Evolutionary conservation across 2,329 filamentous ascomycete species (phyloP).

Genomic region (Conoideocrella luteorostrata): DNA sequence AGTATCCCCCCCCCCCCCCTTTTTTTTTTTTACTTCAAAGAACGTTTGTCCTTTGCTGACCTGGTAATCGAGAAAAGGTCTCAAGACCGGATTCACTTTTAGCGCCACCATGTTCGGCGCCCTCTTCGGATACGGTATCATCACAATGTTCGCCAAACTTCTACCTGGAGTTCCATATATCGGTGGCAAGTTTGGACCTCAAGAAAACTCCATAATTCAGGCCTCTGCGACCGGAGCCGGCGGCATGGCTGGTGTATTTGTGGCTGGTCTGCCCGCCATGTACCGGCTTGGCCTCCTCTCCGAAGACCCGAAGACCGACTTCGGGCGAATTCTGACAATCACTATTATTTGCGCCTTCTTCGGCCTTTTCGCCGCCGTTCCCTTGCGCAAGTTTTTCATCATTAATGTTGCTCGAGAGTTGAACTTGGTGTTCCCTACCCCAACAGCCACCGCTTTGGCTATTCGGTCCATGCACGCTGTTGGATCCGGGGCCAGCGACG

Average conservation of each 20-base stretch:
- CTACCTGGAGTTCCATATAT: conserved; percentile 44
- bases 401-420: conserved; percentile 57
- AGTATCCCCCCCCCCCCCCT: too few relatives aligned
- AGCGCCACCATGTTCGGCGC: conserved; percentile 43
- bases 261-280: conserved; percentile 54
- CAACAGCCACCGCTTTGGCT: conserved; percentile 54
- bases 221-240: conserved; percentile 54
- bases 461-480: conserved; percentile 58
- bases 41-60: too few relatives aligned
- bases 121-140: conserved; percentile 53
- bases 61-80: too few relatives aligned
- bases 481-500: conserved; percentile 42
- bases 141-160: conserved; percentile 45
- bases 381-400: conserved; percentile 62
- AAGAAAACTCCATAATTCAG: conserved; percentile 57
- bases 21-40: too few relatives aligned
- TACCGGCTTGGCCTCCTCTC: conserved; percentile 48
- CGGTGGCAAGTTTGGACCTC: conserved; percentile 50
- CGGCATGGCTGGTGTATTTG: conserved; percentile 50
- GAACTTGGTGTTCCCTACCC: conserved; percentile 52
- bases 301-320: conserved; percentile 46
- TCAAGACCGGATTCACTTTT: conserved; percentile 47
- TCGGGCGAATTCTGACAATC: conserved; percentile 51
- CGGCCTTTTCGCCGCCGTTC: conserved; percentile 57
- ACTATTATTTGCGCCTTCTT: conserved; percentile 58